Conservation (phyloP, 2,329 filamentous ascomycete genomes). For the Stagonosporopsis cucurbitacearum region DNA sequence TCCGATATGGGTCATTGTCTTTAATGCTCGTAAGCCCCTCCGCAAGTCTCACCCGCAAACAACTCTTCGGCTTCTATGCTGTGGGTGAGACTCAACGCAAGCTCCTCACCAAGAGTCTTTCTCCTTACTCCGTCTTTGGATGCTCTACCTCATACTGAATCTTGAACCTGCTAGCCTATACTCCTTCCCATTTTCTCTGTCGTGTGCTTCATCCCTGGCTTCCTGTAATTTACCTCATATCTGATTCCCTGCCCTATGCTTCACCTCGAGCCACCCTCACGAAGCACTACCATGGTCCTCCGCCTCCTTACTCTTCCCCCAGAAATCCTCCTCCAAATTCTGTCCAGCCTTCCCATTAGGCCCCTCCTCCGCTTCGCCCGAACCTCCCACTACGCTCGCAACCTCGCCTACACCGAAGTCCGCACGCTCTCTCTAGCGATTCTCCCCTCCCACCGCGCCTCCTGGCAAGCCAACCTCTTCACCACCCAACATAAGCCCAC, state of each 20-base stretch:
- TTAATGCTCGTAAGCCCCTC: conserved; percentile 4
- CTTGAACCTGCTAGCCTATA: no score
- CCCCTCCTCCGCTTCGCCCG: conserved; percentile 45
- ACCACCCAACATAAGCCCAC: conserved; percentile 17
- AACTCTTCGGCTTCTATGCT: not conserved
- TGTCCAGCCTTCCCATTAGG: conserved; percentile 39
- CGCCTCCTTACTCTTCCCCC: conserved; percentile 38
- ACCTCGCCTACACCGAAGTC: conserved; percentile 40
- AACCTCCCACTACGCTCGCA: conserved; percentile 37
- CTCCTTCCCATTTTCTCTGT: no score
- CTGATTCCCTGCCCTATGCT: not conserved
- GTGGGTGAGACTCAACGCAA: not conserved
- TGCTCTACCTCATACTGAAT: no score
- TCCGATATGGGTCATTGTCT: not conserved
- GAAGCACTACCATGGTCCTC: conserved; percentile 21
- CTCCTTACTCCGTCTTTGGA: not conserved
- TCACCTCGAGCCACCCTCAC: not conserved
- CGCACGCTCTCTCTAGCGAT: conserved; percentile 78
- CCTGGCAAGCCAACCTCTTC: conserved; percentile 62
- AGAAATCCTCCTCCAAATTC: conserved; percentile 43
- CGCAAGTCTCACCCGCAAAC: not conserved
- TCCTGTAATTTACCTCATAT: not conserved
- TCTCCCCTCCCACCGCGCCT: conserved; percentile 60
- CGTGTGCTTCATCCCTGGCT: no score
- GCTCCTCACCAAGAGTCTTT: not conserved